phyloP scores from a whole-genome alignment of 306 rosid genomes.

The Luffa acutangula region DNA sequence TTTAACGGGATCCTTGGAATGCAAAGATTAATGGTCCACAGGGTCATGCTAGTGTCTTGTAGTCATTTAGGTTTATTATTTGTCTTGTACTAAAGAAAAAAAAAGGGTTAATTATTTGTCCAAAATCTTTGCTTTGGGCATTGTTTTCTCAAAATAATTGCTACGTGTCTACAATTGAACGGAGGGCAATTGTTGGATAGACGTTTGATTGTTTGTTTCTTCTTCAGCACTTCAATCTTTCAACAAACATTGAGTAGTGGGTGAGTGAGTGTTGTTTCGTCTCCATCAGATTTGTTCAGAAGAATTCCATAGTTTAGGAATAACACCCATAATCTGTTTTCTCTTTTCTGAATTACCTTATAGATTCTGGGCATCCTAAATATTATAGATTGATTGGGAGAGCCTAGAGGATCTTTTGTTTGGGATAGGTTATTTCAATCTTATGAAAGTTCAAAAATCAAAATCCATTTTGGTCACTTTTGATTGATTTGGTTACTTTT shows the following conservation, averaged over 20 bases:
- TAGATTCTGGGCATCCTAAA: not conserved
- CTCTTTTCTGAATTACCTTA: not conserved
- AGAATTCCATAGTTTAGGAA: conserved; percentile 13
- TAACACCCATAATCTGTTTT: conserved; percentile 6
- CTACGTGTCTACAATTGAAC: conserved; percentile 25
- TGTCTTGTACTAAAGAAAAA: not conserved
- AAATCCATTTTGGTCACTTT: not conserved
- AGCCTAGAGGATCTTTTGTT: not conserved
- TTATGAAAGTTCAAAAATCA: not conserved
- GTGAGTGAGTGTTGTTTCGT: conserved; percentile 13
- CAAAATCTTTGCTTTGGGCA: conserved; percentile 3
- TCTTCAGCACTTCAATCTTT: conserved; percentile 33
- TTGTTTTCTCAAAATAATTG: conserved; percentile 15
- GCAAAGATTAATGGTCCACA: not conserved
- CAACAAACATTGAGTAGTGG: conserved; percentile 48
- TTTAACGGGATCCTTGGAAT: not conserved
- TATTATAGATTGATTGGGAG: not conserved
- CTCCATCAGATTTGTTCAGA: not conserved
- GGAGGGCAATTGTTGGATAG: conserved; percentile 11
- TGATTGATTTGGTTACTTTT: not conserved
- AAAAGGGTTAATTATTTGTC: not conserved
- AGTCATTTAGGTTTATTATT: not conserved
- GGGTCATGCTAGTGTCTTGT: not conserved
- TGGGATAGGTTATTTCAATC: not conserved
- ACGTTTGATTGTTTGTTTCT: conserved; percentile 25